phyloP scores from a whole-genome alignment of 208 protist genomes.

The Herpetomonas samuelpessoai region DNA sequence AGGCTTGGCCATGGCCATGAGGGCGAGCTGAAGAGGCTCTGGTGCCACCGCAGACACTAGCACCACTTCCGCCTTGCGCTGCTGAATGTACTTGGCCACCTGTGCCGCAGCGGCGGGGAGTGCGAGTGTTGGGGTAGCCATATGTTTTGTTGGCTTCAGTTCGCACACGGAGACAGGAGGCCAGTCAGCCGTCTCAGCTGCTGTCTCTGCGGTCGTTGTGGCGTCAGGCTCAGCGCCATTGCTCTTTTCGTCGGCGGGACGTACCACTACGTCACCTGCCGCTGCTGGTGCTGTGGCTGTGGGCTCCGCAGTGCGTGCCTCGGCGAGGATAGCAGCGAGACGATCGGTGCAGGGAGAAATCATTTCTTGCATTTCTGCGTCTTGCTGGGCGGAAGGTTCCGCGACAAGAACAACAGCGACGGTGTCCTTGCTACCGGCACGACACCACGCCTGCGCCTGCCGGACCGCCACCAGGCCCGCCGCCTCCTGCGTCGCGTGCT shows the following conservation, averaged over 20 bases:
- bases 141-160: conserved; percentile 67
- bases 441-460: not conserved
- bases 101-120: conserved; percentile 34
- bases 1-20: conserved; percentile 48
- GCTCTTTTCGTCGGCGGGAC: too few relatives aligned
- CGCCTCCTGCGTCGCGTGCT: not conserved
- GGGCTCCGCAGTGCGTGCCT: too few relatives aligned
- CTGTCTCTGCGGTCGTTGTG: too few relatives aligned
- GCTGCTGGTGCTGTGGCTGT: too few relatives aligned
- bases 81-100: conserved; percentile 49
- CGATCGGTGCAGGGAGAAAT: too few relatives aligned
- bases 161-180: conserved; percentile 42
- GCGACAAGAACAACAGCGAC: not conserved
- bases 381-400: conserved; percentile 1
- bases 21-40: conserved; percentile 43
- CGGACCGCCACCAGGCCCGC: not conserved
- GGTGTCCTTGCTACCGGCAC: not conserved
- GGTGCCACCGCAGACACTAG: conserved; percentile 45
- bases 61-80: conserved; percentile 60
- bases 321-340: too few relatives aligned
- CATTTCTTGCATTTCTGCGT: not conserved
- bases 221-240: too few relatives aligned
- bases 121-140: conserved; percentile 23
- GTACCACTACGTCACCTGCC: too few relatives aligned
- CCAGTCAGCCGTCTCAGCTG: conserved; percentile 14